These are phyloP conservation scores for Pittosporum tobira DNA, from an alignment of 129 eudicot genomes.

Conservation along the genomic window DNA sequence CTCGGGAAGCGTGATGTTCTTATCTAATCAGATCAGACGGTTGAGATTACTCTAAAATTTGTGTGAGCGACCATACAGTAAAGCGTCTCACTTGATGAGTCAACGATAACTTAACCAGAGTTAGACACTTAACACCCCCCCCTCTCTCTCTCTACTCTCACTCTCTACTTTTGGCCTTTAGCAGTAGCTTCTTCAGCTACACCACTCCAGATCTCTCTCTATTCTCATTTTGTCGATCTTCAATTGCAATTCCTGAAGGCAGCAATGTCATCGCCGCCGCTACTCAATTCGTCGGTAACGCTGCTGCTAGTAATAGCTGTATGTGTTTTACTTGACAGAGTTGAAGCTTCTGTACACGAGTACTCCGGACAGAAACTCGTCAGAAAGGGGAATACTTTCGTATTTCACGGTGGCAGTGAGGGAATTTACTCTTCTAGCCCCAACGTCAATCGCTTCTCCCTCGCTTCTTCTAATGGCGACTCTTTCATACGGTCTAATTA, in stretches of 20 bases:
- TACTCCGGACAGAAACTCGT: constrained; percentile 51
- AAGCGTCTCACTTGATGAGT: constrained; percentile 2
- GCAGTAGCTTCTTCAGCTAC: neutral
- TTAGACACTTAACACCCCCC: constrained; percentile 15
- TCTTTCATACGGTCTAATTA: constrained; percentile 67
- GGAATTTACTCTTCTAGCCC: constrained; percentile 73
- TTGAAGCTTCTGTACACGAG: constrained; percentile 69
- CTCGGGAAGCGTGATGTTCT: too few species aligned
- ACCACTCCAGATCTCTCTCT: constrained; percentile 23
- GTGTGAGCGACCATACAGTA: neutral
- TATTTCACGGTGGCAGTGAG: constrained; percentile 90
- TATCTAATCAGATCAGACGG: too few species aligned
- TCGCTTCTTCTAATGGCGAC: constrained; percentile 44
- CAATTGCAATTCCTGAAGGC: constrained; percentile 4
- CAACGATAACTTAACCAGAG: constrained; percentile 24
- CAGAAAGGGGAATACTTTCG: constrained; percentile 79
- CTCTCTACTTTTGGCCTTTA: neutral
- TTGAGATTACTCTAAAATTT: too few species aligned
- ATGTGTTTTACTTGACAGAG: constrained; percentile 5
- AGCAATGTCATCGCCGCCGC: too few species aligned
- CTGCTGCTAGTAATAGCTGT: neutral
- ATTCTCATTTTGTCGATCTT: neutral
- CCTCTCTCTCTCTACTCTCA: neutral
- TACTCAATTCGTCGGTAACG: too few species aligned
- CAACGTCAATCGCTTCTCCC: constrained; percentile 23